Evolutionary conservation across 1,139 yeast species (phyloP), one percentile per base, ranked within the genome.

Genomic region (Taphrina communis): DNA sequence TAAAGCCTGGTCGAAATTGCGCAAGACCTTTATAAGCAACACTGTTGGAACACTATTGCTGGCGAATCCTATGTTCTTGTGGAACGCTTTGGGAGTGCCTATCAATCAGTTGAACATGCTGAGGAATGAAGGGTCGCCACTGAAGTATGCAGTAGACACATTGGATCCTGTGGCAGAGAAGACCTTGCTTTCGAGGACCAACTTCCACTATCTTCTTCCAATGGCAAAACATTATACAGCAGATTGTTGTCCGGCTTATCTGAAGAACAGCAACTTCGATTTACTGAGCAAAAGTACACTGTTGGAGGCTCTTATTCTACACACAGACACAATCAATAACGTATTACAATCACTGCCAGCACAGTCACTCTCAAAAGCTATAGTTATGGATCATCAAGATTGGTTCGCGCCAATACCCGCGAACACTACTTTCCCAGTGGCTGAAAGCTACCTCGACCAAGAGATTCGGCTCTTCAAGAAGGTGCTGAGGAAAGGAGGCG

Each of bases 301-400:
- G 19, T 78, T 89, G 70, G 89, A 88, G 75, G 85, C 85, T 69
- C 85, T 90, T 72, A 83, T 95, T 76, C 79, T 90, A 60, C 96
- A 90, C 78, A 90, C 96, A 6, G 96, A 90, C 76, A 86, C 88
- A 68, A 82, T 90, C 74, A 86, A 86, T 75, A 92, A 89, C 74
- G 95, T 89, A 1, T 85, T 88, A 72, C 86, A 85, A 61, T 82
- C 94, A 72, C 80, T 90, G 70, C 81, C 86, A 48, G 82, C 83
- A 68, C 83, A 84, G 69, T 84, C 91, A 21, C 83, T 90, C 66
- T 86, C 92, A 9, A 87, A 88, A 74, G 94, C 94, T 38, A 85
- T 90, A 63, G 88, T 90, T 70, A 90, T 90, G 96, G 96, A 90
- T 77, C 96, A 90, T 77, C 88, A 89, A 94, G 96, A 90, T 78